phyloP scores from a whole-genome alignment of 2,329 filamentous ascomycete species.

The Meredithiella fracta region DNA sequence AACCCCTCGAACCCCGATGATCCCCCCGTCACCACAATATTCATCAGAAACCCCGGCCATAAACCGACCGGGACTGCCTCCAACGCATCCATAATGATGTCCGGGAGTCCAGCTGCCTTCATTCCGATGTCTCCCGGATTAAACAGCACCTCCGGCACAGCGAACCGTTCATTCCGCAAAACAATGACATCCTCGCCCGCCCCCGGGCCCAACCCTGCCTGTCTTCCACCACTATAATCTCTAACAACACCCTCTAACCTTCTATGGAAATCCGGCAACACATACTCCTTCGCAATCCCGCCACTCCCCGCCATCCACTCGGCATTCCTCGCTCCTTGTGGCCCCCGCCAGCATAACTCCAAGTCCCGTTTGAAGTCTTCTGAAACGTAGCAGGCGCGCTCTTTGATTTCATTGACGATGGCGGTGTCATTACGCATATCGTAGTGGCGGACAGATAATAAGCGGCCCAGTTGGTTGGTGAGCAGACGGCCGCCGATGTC shows the following conservation, averaged over 20 bases:
- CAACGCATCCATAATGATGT: conserved; percentile 67
- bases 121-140: conserved; percentile 73
- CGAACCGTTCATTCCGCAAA: conserved; percentile 80
- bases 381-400: conserved; percentile 70
- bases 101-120: conserved; percentile 64
- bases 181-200: conserved; percentile 65
- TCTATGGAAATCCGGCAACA: conserved; percentile 63
- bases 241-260: conserved; percentile 50
- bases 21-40: conserved; percentile 78
- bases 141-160: conserved; percentile 80
- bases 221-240: conserved; percentile 40
- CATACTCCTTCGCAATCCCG: conserved; percentile 72
- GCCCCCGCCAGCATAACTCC: conserved; percentile 70
- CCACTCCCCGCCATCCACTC: conserved; percentile 30
- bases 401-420: conserved; percentile 92
- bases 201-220: conserved; percentile 26
- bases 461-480: conserved; percentile 80
- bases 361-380: conserved; percentile 61
- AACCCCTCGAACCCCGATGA: conserved; percentile 70
- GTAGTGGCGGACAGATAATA: conserved; percentile 80
- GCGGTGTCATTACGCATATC: conserved; percentile 90
- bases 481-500: conserved; percentile 86
- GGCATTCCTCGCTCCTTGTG: conserved; percentile 37
- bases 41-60: conserved; percentile 69
- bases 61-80: conserved; percentile 60